Evolutionary conservation across 129 eudicot genomes (phyloP), one percentile per base, ranked within the genome.

Genomic region (Chrysanthemum lavandulifolium): DNA sequence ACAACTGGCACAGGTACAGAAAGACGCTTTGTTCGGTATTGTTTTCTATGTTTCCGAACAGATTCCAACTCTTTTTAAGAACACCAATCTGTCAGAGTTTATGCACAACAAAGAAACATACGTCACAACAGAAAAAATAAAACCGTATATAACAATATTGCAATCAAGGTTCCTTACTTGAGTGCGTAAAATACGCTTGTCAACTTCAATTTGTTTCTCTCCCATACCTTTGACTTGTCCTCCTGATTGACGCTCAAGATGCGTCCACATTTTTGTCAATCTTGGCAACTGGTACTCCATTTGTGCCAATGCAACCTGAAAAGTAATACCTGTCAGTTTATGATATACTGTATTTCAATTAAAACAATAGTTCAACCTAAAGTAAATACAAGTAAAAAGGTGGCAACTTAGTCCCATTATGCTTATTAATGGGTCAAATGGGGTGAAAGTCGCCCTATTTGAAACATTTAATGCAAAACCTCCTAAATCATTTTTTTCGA

Each of bases 151-250:
- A 52, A 2, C 10, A 4, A 51, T 56, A 53, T 49, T 51, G 67
- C 75, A 73, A 75, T 11, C 62, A 72, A 75, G 31, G 53, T 69
- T 68, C 55, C 88, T 87, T 82, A 93, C 98, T 80, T 94, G 96
- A 73, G 87, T 85, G 54, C 97, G 96, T 56, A 94, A 74, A 67
- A 94, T 94, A 85, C 98, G 96, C 67, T 94, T 94, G 87, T 94
- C 98, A 66, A 94, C 98, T 82, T 94, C 98, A 81, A 94, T 94
- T 76, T 94, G 98, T 79, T 94, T 94, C 91, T 94, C 98, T 68
- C 98, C 98, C 97, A 94, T 94, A 82, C 98, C 98, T 86, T 94
- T 94, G 84, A 94, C 98, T 73, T 90, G 83, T 31, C 98, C 98
- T 80, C 98, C 98, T 65, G 98, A 74, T 84, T 94, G 98, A 58